phyloP scores from a whole-genome alignment of 495 filamentous ascomycete genomes.

The Neurospora sp. region DNA sequence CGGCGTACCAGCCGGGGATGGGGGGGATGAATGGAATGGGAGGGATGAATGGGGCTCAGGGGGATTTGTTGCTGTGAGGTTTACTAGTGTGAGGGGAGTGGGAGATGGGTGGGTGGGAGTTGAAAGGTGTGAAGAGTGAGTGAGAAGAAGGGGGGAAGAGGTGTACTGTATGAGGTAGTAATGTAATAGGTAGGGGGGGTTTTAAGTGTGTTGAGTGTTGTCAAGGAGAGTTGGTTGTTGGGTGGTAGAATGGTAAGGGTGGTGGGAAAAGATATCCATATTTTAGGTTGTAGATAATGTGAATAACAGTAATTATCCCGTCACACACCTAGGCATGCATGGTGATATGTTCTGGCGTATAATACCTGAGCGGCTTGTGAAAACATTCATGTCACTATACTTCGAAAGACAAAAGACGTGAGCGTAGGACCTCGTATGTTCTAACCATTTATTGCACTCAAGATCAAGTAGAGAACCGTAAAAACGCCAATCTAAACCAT shows the following conservation, averaged over 20 bases:
- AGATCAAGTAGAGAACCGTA: background rate
- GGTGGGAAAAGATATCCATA: background rate
- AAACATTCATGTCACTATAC: too few relatives aligned
- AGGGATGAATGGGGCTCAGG: slow-evolving; percentile 25
- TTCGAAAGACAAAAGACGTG: background rate
- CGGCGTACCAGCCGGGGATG: slow-evolving; percentile 44
- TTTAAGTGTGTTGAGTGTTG: background rate
- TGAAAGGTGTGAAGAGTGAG: background rate
- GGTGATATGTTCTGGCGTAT: background rate
- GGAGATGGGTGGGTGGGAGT: background rate
- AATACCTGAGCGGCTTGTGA: too few relatives aligned
- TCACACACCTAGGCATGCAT: background rate
- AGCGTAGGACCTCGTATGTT: background rate
- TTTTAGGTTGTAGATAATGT: background rate
- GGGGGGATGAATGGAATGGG: slow-evolving; percentile 34
- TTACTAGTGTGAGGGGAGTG: too few relatives aligned
- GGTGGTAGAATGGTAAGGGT: too few relatives aligned
- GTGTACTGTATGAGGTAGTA: background rate
- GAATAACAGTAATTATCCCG: background rate
- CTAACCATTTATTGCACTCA: background rate
- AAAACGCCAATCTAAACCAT: background rate
- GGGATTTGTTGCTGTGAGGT: slow-evolving; percentile 46
- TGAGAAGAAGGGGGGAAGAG: background rate
- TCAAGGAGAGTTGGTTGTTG: too few relatives aligned
- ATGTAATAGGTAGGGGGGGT: background rate